These are phyloP conservation scores for Albugo laibachii DNA, from an alignment of 352 stramenopile genomes.

Conservation along the genomic window DNA sequence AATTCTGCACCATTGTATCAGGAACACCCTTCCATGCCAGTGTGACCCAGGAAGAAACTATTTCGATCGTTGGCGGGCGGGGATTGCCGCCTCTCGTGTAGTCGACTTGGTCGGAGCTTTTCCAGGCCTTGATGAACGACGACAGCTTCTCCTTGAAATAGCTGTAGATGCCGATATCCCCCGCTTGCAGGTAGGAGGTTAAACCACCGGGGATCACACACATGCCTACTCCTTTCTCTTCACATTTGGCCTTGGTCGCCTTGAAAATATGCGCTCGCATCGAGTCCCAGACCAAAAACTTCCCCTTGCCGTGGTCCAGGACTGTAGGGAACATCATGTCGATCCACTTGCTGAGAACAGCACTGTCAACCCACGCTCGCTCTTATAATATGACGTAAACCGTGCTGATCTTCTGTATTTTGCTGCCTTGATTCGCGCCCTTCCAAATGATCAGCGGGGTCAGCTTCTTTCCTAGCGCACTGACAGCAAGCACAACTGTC, in stretches of 20 bases:
- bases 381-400: slow-evolving; percentile 5
- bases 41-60: slow-evolving; percentile 2
- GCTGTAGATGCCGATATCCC: slow-evolving; percentile 2
- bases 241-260: slow-evolving; percentile 3
- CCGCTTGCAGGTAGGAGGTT: slow-evolving; percentile 4
- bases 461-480: background rate
- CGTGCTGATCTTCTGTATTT: background rate
- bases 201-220: slow-evolving; percentile 1
- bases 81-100: slow-evolving; percentile 4
- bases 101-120: slow-evolving; percentile 4
- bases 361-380: slow-evolving; percentile 5
- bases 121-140: slow-evolving; percentile 7
- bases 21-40: slow-evolving; percentile 1
- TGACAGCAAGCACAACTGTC: background rate
- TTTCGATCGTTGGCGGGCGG: background rate
- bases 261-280: slow-evolving; percentile 10
- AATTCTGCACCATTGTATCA: background rate
- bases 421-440: slow-evolving; percentile 3
- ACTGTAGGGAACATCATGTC: slow-evolving; percentile 2
- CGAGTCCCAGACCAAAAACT: slow-evolving; percentile 7
- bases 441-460: slow-evolving; percentile 4
- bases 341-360: slow-evolving; percentile 1
- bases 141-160: slow-evolving; percentile 4
- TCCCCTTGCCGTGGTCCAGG: background rate
- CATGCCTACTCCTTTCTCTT: background rate